Base-by-base conservation (phyloP, 1,284 basidiomycete species). In the Puccinia polysora region DNA sequence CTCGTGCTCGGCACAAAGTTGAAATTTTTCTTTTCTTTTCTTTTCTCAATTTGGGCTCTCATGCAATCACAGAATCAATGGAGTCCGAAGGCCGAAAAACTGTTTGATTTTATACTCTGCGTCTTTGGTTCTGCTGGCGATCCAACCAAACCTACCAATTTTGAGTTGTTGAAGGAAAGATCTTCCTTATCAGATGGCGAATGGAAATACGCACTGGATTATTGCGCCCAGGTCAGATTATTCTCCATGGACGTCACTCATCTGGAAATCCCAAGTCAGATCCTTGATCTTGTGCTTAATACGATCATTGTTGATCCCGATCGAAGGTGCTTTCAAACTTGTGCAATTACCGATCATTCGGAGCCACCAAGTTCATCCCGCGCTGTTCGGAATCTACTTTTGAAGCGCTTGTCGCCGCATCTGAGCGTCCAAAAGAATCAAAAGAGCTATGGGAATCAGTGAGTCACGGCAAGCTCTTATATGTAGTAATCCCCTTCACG, bases 331-430 rank as follows among this genome's bases (percentile, higher is more conserved):
- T 90, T 72, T 87, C 86, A 79, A 91, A 91, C 73, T 68, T 78
- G 45, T 59, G 71, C 49, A 76, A 78, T 72, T 74, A 76, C 60
- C 74, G 75, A 87, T 74, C 84, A 2, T 91, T 91, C 75, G 90
- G 90, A 0, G 89, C 88, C 77, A 89, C 88, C 55, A 91, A 91
- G 80, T 87, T 91, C 75, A 79, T 89, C 67, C 90, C 90, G 34
- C 87, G 90, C 40, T 77, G 88, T 45, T 77, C 85, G 3, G 77
- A 83, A 43, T 82, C 81, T 18, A 85, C 85, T 75, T 90, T 91
- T 77, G 84, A 83, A 52, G 82, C 82, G 10, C 85, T 88, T 30
- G 82, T 90, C 15, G 79, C 81, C n/a, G 82, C 82, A 8, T 89
- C 87, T 32, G 81, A 81, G 5, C 87, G 87, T 74, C 82, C 84